Evolutionary conservation across 352 stramenopile species (phyloP), one percentile per base, ranked within the genome.

Genomic region (Phytopythium chamaehyphon): DNA sequence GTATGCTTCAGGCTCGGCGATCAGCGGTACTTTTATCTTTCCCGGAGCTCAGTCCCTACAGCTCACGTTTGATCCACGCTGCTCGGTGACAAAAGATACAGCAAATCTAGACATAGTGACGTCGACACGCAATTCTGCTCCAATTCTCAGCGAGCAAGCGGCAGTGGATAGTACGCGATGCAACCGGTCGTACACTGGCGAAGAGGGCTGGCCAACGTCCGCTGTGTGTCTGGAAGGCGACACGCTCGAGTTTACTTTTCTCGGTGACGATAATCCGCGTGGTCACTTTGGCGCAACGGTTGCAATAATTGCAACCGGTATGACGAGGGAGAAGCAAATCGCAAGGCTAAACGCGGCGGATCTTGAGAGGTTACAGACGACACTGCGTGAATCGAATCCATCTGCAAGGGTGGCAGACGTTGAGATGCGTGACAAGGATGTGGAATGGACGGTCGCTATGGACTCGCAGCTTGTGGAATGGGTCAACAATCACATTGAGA

Each of bases 401-500:
- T 4, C 12, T 33, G 2, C n/a, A 5, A 28, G 42, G 11, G 19
- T 14, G n/a, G 24, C 22, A 10, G 31, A 16, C 28, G 26, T 55
- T 31, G 47, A 57, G 9, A 28, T n/a, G 1, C 38, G 14, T 1
- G 31, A 59, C 18, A 47, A 22, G 19, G 28, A 16, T 33, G 55
- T 23, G 0, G 39, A 40, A 4, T 95, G 85, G 85, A 85, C 74
- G 11, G 45, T 64, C 21, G 61, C 59, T 2, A 94, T 96, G 82
- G 83, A 96, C 55, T 62, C 73, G 7, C 86, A 96, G 61, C 66
- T 96, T 0, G 76, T 94, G 2, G 83, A 96, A 49, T 96, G 83
- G 84, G 75, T 96, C 15, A 96, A 95, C 51, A 86, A 66, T 21
- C 73, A 86, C 28, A 61, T 92, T 1, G 83, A 95, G 53, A 71